Conservation (phyloP, 306 rosid genomes). For the Prunus mongolica region DNA sequence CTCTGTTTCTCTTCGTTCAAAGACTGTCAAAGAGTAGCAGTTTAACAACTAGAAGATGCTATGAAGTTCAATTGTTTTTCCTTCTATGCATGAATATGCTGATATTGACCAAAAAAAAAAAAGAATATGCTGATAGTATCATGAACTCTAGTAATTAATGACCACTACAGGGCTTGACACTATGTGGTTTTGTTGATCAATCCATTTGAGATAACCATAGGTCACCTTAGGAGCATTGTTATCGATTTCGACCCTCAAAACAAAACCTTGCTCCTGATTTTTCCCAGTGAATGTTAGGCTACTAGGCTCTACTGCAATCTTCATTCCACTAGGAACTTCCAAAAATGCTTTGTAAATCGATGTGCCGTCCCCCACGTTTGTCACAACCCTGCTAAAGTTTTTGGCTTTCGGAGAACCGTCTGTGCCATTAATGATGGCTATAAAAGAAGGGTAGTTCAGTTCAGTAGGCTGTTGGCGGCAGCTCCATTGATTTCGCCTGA, state of each 20-base stretch:
- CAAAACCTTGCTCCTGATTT: conserved; percentile 8
- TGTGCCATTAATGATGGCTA: neutral
- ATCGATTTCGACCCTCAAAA: neutral
- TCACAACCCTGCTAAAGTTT: conserved; percentile 17
- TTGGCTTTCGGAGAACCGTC: neutral
- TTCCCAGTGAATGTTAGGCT: neutral
- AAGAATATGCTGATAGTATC: neutral
- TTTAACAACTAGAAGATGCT: neutral
- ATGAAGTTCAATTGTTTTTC: no score
- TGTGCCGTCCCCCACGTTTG: neutral
- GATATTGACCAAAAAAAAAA: neutral
- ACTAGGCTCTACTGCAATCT: neutral
- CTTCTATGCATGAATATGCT: neutral
- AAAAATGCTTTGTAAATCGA: neutral
- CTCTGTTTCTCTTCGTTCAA: no score
- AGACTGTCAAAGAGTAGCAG: no score
- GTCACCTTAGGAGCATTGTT: neutral
- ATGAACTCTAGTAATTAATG: neutral
- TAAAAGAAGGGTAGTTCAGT: conserved; percentile 20
- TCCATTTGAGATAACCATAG: conserved; percentile 6
- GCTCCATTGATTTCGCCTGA: neutral
- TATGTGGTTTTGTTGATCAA: neutral
- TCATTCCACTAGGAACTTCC: neutral
- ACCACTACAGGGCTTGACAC: conserved; percentile 12
- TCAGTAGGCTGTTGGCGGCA: neutral